Evolutionary conservation across 495 filamentous ascomycete species (phyloP).

Genomic region (Bombardia bombarda): DNA sequence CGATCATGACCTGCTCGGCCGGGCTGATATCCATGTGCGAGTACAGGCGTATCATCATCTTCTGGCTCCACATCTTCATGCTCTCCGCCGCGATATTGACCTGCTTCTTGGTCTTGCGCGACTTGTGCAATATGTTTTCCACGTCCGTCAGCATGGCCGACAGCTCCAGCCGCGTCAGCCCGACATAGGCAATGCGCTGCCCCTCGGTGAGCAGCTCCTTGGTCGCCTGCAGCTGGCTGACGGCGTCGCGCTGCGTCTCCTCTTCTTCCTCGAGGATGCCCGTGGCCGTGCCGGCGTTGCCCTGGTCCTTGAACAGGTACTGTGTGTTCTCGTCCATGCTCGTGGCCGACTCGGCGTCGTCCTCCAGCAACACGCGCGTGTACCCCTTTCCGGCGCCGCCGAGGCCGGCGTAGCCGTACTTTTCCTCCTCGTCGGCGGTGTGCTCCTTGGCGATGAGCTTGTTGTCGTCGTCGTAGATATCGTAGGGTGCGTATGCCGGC

Average conservation of each 20-base stretch:
- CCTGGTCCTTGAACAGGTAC: conserved; percentile 75
- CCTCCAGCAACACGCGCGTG: conserved; percentile 84
- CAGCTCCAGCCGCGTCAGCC: conserved; percentile 72
- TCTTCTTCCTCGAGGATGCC: too few relatives aligned
- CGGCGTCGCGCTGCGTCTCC: conserved; percentile 73
- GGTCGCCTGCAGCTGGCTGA: conserved; percentile 89
- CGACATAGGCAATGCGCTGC: conserved; percentile 94
- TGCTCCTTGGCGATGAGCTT: conserved; percentile 75
- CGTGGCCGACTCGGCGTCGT: conserved; percentile 86
- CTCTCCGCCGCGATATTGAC: conserved; percentile 60
- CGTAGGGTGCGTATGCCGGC: conserved; percentile 85
- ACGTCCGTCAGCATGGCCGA: conserved; percentile 64
- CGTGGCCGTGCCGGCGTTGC: conserved; percentile 48
- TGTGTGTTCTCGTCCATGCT: conserved; percentile 97
- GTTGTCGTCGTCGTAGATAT: conserved; percentile 92
- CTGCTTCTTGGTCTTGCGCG: conserved; percentile 56
- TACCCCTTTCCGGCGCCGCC: conserved; percentile 93
- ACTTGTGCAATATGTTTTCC: conserved; percentile 47
- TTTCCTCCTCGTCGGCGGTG: conserved; percentile 60
- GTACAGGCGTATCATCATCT: conserved; percentile 92
- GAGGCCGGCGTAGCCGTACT: conserved; percentile 61
- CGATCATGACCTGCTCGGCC: conserved; percentile 96
- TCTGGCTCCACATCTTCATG: conserved; percentile 92
- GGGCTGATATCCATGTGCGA: conserved; percentile 91
- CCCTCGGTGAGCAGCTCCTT: conserved; percentile 93